These are phyloP conservation scores for Rhipidocladum racemiflorum DNA, from an alignment of 176 grass and related monocot genomes.

Conservation along the genomic window DNA sequence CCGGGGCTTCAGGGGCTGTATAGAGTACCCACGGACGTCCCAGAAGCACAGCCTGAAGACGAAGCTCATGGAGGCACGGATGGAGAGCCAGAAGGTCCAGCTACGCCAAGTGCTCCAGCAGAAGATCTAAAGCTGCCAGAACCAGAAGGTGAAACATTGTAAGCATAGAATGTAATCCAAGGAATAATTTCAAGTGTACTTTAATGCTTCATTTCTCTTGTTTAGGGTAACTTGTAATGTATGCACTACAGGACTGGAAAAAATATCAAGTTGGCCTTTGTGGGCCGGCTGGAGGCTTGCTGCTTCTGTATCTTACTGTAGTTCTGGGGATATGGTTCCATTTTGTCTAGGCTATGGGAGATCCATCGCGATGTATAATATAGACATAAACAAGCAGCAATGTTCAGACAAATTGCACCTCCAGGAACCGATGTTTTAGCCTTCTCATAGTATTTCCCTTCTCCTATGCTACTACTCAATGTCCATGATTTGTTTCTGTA, in stretches of 20 bases:
- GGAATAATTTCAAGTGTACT: slow-evolving; percentile 45
- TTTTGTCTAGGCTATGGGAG: slow-evolving; percentile 25
- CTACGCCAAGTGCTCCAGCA: slow-evolving; percentile 88
- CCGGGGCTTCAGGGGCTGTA: slow-evolving; percentile 72
- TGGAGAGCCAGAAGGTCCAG: slow-evolving; percentile 92
- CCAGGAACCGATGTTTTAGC: neutral
- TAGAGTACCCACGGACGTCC: slow-evolving; percentile 66
- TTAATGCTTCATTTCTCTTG: slow-evolving; percentile 24
- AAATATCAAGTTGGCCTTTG: slow-evolving; percentile 27
- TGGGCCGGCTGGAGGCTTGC: slow-evolving; percentile 28
- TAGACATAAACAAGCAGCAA: slow-evolving; percentile 49
- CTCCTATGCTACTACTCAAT: neutral
- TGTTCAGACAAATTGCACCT: slow-evolving; percentile 24
- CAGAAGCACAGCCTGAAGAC: slow-evolving; percentile 94
- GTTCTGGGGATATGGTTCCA: slow-evolving; percentile 21
- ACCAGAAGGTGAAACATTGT: neutral
- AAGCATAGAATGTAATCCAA: slow-evolving; percentile 34
- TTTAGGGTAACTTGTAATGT: slow-evolving; percentile 50
- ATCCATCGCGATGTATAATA: slow-evolving; percentile 38
- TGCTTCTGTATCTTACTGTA: slow-evolving; percentile 42
- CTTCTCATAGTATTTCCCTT: neutral
- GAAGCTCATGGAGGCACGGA: slow-evolving; percentile 86
- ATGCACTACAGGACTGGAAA: slow-evolving; percentile 35
- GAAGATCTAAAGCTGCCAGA: slow-evolving; percentile 58
- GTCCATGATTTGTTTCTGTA: neutral